Evolutionary conservation across 345 rosid species (phyloP).

Genomic region (Euclidium syriacum): DNA sequence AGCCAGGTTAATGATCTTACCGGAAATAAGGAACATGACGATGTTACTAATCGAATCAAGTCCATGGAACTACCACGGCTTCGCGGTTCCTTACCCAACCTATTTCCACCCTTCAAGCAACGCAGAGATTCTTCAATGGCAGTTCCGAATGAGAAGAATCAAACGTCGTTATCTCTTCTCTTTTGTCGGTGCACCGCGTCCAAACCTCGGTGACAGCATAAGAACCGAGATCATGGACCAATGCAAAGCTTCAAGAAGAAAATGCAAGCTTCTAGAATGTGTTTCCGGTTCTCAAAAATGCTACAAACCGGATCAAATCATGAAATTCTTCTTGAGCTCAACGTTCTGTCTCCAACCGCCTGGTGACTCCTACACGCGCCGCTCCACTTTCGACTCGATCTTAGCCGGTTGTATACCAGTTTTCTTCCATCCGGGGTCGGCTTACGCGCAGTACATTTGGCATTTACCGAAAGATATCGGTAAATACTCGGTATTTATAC

Average conservation of each 20-base stretch:
- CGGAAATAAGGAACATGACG: constrained; percentile 70
- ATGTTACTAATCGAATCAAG: constrained; percentile 70
- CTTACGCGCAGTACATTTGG: constrained; percentile 77
- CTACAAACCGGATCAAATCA: constrained; percentile 40
- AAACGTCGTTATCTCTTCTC: constrained; percentile 52
- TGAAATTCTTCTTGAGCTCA: constrained; percentile 55
- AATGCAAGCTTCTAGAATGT: constrained; percentile 58
- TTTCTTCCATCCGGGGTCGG: constrained; percentile 86
- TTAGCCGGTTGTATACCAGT: constrained; percentile 84
- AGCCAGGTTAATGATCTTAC: constrained; percentile 48
- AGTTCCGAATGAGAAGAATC: constrained; percentile 43
- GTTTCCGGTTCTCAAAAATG: constrained; percentile 34
- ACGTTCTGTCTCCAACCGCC: constrained; percentile 74
- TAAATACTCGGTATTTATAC: constrained; percentile 61
- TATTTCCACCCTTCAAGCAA: constrained; percentile 72
- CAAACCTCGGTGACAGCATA: constrained; percentile 46
- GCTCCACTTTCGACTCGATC: constrained; percentile 79
- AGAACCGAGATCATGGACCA: constrained; percentile 53
- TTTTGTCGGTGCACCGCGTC: constrained; percentile 60
- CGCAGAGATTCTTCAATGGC: constrained; percentile 52
- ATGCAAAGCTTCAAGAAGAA: constrained; percentile 52
- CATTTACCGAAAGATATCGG: constrained; percentile 59
- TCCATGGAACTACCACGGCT: constrained; percentile 63
- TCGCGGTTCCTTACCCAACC: constrained; percentile 75
- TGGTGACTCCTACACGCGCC: constrained; percentile 77